Evolutionary conservation across 176 grass and related monocot species (phyloP).

Genomic region (Musa acuminata): DNA sequence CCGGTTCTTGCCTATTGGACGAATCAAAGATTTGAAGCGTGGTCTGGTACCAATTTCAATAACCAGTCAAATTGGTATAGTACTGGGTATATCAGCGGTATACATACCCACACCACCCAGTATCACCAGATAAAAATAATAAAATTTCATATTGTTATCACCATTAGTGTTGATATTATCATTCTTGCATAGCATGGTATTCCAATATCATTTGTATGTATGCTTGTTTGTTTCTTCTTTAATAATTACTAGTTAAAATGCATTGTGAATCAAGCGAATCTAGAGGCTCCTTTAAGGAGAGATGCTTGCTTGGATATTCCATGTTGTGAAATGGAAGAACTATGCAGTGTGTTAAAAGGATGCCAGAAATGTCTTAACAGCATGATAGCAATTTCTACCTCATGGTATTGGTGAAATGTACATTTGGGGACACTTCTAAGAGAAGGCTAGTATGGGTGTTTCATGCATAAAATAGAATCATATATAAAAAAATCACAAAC

Average conservation of each 20-base stretch:
- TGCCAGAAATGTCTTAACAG: no score
- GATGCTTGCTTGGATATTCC: background rate
- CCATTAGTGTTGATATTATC: background rate
- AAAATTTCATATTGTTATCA: background rate
- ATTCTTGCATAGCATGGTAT: background rate
- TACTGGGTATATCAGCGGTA: no score
- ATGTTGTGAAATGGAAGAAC: background rate
- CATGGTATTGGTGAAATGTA: no score
- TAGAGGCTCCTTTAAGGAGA: background rate
- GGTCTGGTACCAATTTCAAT: no score
- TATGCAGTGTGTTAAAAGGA: background rate
- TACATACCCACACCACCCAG: no score
- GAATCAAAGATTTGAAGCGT: background rate
- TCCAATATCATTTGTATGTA: background rate
- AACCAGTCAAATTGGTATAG: no score
- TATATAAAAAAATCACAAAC: background rate
- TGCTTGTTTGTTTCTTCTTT: background rate
- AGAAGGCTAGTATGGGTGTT: no score
- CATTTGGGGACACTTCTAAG: no score
- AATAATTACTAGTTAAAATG: background rate
- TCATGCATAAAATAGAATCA: no score
- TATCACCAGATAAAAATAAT: no score
- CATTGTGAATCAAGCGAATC: background rate
- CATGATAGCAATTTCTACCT: no score
- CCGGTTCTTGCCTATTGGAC: background rate